Percentiles rank a stretch among this genome's conserved stretches.
phyloP scores from a whole-genome alignment of 805 yeast species.

The Torulaspora maleeae region DNA sequence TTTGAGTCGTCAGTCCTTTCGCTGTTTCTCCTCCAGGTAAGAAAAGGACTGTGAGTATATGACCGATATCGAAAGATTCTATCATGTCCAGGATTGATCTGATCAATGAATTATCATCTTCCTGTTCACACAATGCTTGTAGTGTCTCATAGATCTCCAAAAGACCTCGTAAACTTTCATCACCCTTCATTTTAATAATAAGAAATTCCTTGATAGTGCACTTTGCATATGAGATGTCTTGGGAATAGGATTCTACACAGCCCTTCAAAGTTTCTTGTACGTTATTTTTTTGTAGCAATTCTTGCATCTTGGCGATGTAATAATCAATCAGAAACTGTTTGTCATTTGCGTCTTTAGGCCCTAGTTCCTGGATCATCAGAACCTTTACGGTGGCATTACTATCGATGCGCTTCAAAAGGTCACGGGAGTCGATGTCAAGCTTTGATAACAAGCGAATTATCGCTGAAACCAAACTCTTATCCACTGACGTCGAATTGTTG shows the following conservation, averaged over 20 bases:
- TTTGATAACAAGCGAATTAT: conserved; percentile 13
- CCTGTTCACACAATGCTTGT: conserved; percentile 6
- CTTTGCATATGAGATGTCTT: conserved; percentile 26
- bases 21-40: conserved; percentile 7
- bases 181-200: conserved; percentile 17
- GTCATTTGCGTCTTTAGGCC: conserved; percentile 20
- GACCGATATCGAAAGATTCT: conserved; percentile 20
- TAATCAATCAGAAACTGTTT: conserved; percentile 25
- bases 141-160: conserved; percentile 7
- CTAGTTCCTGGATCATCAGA: conserved; percentile 24
- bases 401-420: conserved; percentile 14
- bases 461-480: conserved; percentile 3
- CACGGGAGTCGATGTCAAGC: conserved; percentile 12
- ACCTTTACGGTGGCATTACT: conserved; percentile 22
- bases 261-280: conserved; percentile 20
- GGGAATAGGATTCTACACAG: conserved; percentile 20
- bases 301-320: conserved; percentile 25
- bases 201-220: conserved; percentile 19
- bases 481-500: conserved; percentile 1
- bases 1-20: conserved; percentile 2
- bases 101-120: conserved; percentile 6
- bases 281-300: conserved; percentile 13
- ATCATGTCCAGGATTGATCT: conserved; percentile 7
- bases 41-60: conserved; percentile 16
- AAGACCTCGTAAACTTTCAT: conserved; percentile 10